Base-by-base conservation (phyloP, 176 grass and related monocot genomes). In the Carex parvula region DNA sequence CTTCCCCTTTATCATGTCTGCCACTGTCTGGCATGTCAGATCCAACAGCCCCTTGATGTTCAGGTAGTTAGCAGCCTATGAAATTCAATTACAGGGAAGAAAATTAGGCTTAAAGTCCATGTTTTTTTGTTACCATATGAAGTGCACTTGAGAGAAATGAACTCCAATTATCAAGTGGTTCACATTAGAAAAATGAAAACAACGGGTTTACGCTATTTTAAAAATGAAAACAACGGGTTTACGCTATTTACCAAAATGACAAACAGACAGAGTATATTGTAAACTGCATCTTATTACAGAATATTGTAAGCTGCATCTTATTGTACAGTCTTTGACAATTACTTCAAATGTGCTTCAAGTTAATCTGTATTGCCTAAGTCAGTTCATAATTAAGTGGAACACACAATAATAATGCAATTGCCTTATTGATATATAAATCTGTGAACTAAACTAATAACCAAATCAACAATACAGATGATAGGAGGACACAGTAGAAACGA, bases 1-100 rank as follows among this genome's bases (percentile, higher is more conserved):
- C 76, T 37, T 93, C n/a, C 91, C 89, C 94, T 83, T 93, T 58
- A 96, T 96, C 89, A 88, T 95, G 87, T 96, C 83, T 2, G 85
- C 87, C 7, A 91, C 87, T 0, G 85, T 29, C 0, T 70, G 76
- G 64, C 89, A 91, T 52, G 86, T 85, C 64, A 92, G 67, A 58
- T 92, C 93, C 50, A 89, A 24, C 13, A 94, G 88, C 14, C 91
- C 88, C 59, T 92, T 84, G 1, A 94, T 56, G 81, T 80, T 83
- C 77, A 92, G 60, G 50, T 82, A 89, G 82, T 92, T 87, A 0
- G 90, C 88, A 7, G 84, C 82, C 92, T 92, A 64, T 52, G 84
- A 64, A 67, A 84, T 29, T 76, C 11, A 77, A 32, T 15, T 17
- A 41, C 66, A 42, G 39, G 16, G 1, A 37, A 69, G 16, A 41